A percentile compares a stretch with the other conserved stretches of the same genome.
Evolutionary conservation across 148 eudicot species (phyloP).

Genomic region (Polygonum aviculare): DNA sequence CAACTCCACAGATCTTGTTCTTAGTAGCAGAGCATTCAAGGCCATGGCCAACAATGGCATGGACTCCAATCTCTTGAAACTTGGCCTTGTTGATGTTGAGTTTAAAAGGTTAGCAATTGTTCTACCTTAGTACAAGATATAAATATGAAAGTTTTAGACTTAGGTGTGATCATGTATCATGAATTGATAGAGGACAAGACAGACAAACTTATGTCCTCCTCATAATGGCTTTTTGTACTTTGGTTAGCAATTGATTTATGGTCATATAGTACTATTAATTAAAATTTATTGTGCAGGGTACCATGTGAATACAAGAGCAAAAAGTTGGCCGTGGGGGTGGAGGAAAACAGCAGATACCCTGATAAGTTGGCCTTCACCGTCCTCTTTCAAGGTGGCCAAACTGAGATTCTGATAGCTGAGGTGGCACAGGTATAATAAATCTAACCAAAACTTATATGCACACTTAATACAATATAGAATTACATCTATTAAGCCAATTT

Average conservation of each 20-base stretch:
- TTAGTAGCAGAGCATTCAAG: slow-evolving; percentile 49
- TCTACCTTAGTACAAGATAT: background rate
- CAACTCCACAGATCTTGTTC: slow-evolving; percentile 43
- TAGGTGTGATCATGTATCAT: background rate
- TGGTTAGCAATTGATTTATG: no score
- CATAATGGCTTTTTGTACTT: background rate
- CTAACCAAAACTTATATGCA: no score
- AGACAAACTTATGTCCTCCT: background rate
- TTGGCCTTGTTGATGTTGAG: slow-evolving; percentile 28
- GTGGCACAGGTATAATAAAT: slow-evolving; percentile 40
- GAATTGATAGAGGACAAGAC: background rate
- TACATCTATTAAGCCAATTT: no score
- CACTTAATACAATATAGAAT: no score
- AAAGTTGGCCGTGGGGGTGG: slow-evolving; percentile 58
- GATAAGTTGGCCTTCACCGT: slow-evolving; percentile 57
- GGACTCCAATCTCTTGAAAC: slow-evolving; percentile 30
- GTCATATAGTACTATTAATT: no score
- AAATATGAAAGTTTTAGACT: background rate
- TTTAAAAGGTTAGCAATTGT: slow-evolving; percentile 37
- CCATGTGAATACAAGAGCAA: slow-evolving; percentile 53
- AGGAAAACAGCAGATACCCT: slow-evolving; percentile 54
- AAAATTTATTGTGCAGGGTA: slow-evolving; percentile 29
- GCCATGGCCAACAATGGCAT: slow-evolving; percentile 55
- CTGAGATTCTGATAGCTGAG: slow-evolving; percentile 59
- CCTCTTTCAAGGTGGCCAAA: slow-evolving; percentile 92